Base-by-base conservation (phyloP, 2,329 filamentous ascomycete species). In the Tolypocladium ophioglossoides region DNA sequence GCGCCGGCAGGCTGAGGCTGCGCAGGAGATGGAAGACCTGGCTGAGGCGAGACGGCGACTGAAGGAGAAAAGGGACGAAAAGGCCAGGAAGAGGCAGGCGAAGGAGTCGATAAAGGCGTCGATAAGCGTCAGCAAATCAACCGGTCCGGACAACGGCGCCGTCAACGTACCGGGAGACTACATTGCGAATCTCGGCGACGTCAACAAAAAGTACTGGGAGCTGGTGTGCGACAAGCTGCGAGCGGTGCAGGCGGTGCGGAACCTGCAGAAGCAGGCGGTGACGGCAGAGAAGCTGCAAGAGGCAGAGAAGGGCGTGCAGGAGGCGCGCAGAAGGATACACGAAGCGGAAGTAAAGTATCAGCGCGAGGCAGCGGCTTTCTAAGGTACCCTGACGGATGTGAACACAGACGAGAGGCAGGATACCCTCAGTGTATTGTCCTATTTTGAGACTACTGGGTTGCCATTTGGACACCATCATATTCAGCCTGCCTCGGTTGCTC, bases 11-110 rank as follows among this genome's bases (percentile, higher is more conserved):
- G 64, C 62, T 8, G 66, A 66, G 50, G 72, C 70, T 38, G 69
- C 69, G 39, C 68, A 71, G 60, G 70, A 73, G 55, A 56, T 72
- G 55, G 68, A 71, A 53, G 68, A 72, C 39, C 54, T 72, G 38
- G 67, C 65, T 0, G 72, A 74, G 58, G 68, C 68, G 27, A 64
- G 60, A 53, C 61, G 70, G 24, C 64, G 69, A 6, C 57, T 74
- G 4, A 72, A 66, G 56, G 70, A 72, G 55, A 70, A 67, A 58
- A 73, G 67, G 52, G 72, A 73, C 30, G 72, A 72, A 58, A 74
- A 71, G 60, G 66, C 64, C 57, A 65, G 61, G 57, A 65, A 61
- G 60, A 70, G 64, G 52, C 69, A 70, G 57, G 68, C 68, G 37
- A 71, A 64, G 58, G 70, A 70, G 58, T 65, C 64, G 2, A 62